Percentiles rank a stretch among this genome's conserved stretches.
Evolutionary conservation across 768 basidiomycete genomes (phyloP).

Genomic region (Coprinopsis marcescibilis): DNA sequence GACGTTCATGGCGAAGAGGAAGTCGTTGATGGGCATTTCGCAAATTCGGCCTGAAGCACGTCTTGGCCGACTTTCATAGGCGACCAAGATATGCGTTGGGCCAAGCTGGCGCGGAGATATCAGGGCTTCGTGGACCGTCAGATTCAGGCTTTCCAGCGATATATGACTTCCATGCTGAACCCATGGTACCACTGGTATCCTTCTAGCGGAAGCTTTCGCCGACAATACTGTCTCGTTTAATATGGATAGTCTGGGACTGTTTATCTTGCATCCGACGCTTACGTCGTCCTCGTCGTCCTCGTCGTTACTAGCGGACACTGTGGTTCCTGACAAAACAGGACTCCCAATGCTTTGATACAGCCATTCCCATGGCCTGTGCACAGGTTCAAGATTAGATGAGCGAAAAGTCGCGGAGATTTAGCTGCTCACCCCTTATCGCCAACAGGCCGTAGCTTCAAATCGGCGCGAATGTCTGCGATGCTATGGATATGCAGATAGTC

Average conservation of each 20-base stretch:
- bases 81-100: conserved; percentile 6
- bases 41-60: conserved; percentile 13
- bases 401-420: not conserved
- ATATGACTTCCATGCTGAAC: no score
- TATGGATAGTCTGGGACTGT: not conserved
- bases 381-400: not conserved
- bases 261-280: not conserved
- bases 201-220: not conserved
- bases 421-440: not conserved
- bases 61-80: not conserved
- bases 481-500: not conserved
- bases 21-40: conserved; percentile 34
- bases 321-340: not conserved
- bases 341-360: not conserved
- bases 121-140: not conserved
- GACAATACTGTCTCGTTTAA: not conserved
- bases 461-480: conserved; percentile 1
- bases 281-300: not conserved
- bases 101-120: conserved; percentile 5
- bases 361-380: not conserved
- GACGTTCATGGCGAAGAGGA: conserved; percentile 30
- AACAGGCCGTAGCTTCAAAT: not conserved
- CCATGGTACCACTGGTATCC: not conserved
- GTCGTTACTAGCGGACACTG: not conserved
- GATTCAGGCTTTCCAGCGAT: not conserved